Evolutionary conservation across 805 yeast species (phyloP).

Genomic region (Ogataea neopini): DNA sequence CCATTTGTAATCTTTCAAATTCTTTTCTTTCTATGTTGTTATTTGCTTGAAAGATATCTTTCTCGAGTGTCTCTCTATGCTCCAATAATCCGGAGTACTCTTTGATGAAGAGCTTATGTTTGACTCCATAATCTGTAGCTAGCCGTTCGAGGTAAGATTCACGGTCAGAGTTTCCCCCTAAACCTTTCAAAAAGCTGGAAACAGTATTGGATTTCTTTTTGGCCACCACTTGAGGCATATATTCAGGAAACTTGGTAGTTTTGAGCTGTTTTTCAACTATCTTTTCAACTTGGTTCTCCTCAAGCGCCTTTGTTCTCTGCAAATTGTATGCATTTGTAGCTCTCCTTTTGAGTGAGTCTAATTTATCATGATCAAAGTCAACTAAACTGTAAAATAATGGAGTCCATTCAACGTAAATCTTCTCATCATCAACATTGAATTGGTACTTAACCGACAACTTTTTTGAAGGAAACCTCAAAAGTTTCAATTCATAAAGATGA

Average conservation of each 20-base stretch:
- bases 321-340: conserved; percentile 3
- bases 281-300: conserved; percentile 1
- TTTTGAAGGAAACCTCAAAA: conserved; percentile 21
- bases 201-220: conserved; percentile 6
- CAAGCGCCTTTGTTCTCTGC: conserved; percentile 1
- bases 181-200: conserved; percentile 5
- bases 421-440: conserved; percentile 22
- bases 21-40: conserved; percentile 22
- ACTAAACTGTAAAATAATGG: conserved; percentile 14
- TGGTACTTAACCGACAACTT: conserved; percentile 12
- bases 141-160: neutral
- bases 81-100: conserved; percentile 8
- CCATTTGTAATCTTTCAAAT: conserved; percentile 17
- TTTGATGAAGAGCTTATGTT: conserved; percentile 10
- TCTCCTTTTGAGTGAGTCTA: conserved; percentile 1
- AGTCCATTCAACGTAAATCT: conserved; percentile 19
- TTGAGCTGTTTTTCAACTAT: neutral
- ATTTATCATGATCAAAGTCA: conserved; percentile 9
- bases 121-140: conserved; percentile 8
- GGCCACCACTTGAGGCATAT: conserved; percentile 1
- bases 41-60: conserved; percentile 13
- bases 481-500: conserved; percentile 16
- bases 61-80: conserved; percentile 16
- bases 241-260: conserved; percentile 1
- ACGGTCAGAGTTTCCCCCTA: neutral